Base-by-base conservation (phyloP, 2,329 filamentous ascomycete genomes). In the Didymella pomorum region DNA sequence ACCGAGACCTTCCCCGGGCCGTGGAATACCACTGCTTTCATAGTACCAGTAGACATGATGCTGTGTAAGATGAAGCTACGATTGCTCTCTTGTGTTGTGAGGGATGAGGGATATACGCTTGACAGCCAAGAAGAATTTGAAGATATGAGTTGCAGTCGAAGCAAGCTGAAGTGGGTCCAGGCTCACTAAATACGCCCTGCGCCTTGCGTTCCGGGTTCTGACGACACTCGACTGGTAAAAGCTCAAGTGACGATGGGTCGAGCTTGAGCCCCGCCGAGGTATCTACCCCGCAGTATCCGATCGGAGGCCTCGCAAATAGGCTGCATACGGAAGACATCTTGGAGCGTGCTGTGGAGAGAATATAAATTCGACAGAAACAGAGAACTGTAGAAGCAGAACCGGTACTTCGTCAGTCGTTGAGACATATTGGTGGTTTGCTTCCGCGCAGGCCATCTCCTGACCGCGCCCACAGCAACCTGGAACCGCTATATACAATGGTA, bases 11-110 rank as follows among this genome's bases (percentile, higher is more conserved):
- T 87, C 70, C 85, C 83, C 4, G 90, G 89, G 2, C 89, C 92
- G 62, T 94, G 89, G 79, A 97, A 96, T 53, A 97, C 86, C 28
- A 97, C 91, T 28, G 92, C 92, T 76, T 91, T 90, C 93, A 97
- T 97, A 0, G 85, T 72, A 23, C 64, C 62, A 43, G 65, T 61
- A 7, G 62, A 42, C 68, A 72, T 68, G 31, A n/a, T 64, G 49
- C 16, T 37, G 9, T 26, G 23, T 9, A n/a, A 6, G 9, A 25
- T 14, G 9, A 23, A 20, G 3, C 4, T 12, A n/a, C n/a, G 6
- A n/a, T 18, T 37, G 18, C 23, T 20, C n/a, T 26, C 1, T 33
- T 29, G 46, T 11, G 14, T 8, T 45, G 18, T 39, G 33, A 45
- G 52, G 39, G 20, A 7, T 39, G 28, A 26, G 20, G 3, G 14